Evolutionary conservation across 768 basidiomycete genomes (phyloP), one percentile per base, ranked within the genome.

Genomic region (Tephrocybe sp.): DNA sequence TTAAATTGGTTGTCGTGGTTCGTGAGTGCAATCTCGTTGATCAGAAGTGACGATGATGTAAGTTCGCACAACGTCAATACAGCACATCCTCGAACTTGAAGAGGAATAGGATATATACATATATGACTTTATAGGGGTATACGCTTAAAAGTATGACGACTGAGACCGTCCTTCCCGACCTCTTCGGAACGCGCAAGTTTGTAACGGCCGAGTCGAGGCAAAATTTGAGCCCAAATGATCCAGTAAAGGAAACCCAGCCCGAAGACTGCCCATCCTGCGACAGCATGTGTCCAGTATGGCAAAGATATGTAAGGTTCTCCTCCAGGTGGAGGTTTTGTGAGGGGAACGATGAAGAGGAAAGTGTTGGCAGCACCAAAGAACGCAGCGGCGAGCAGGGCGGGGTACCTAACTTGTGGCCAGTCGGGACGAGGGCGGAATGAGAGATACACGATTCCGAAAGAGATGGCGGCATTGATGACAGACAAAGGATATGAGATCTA

Each of bases 351-450:
- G 43, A 76, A 69, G 15, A 87, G 68, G 65, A 87, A 85, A 32
- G 84, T 60, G 55, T 87, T 86, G 2, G 79, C 77, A 1, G 76
- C 55, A 55, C 84, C 79, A 68, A 85, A 85, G 62, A 83, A 76
- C 53, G 36, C 58, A 1, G 68, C 62, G 5, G 66, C 63, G 26
- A 69, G 25, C 44, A 62, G 54, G 1, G 52, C 55, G 4, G 52
- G 51, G 15, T 58, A 15, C 10, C 44, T 36, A 24, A 64, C 56
- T n/a, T 41, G 45, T n/a, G 64, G 59, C 63, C 63, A 65, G 57
- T 64, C 62, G 14, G 57, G 50, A 54, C 62, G 62, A 0, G 64
- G 65, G 15, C 54, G 57, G 53, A 63, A 58, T 40, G 55, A 47
- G 40, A 71, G 66, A 53, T 77, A 70, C 39, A 83, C 58, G 17